A percentile compares a stretch with the other conserved stretches of the same genome.
These are phyloP conservation scores for Gossypium sturtianum DNA, from an alignment of 345 rosid genomes.

Conservation along the genomic window DNA sequence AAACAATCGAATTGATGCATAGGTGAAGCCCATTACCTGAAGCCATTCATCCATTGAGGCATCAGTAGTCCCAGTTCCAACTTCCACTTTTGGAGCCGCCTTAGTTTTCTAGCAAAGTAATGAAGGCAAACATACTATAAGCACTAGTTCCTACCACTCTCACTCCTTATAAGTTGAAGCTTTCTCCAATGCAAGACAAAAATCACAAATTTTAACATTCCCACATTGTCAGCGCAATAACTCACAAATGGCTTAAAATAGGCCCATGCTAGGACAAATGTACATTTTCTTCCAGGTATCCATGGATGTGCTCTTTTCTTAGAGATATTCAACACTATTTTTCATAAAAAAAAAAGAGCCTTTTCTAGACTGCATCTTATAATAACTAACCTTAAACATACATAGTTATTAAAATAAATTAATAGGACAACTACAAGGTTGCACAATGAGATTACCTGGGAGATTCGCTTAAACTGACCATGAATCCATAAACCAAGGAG, in stretches of 20 bases:
- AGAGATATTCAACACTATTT: background rate
- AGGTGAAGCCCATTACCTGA: slow-evolving; percentile 37
- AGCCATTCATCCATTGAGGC: slow-evolving; percentile 90
- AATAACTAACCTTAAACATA: background rate
- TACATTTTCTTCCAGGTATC: background rate
- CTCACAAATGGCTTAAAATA: background rate
- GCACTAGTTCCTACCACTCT: background rate
- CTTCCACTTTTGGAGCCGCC: slow-evolving; percentile 78
- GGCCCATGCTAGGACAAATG: background rate
- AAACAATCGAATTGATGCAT: background rate
- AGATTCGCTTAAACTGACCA: slow-evolving; percentile 56
- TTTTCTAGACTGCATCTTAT: background rate
- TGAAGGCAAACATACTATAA: slow-evolving; percentile 1
- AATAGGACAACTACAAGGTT: background rate
- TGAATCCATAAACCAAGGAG: slow-evolving; percentile 62
- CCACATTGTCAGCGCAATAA: background rate
- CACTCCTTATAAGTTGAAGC: background rate
- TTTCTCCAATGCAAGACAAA: background rate
- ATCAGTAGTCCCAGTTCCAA: slow-evolving; percentile 69
- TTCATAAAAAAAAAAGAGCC: background rate
- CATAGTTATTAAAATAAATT: background rate
- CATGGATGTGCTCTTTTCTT: background rate
- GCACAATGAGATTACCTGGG: slow-evolving; percentile 48
- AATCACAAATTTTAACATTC: background rate
- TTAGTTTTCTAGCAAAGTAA: slow-evolving; percentile 56